Evolutionary conservation across 495 filamentous ascomycete species (phyloP).

Genomic region (Parmelia sp.): DNA sequence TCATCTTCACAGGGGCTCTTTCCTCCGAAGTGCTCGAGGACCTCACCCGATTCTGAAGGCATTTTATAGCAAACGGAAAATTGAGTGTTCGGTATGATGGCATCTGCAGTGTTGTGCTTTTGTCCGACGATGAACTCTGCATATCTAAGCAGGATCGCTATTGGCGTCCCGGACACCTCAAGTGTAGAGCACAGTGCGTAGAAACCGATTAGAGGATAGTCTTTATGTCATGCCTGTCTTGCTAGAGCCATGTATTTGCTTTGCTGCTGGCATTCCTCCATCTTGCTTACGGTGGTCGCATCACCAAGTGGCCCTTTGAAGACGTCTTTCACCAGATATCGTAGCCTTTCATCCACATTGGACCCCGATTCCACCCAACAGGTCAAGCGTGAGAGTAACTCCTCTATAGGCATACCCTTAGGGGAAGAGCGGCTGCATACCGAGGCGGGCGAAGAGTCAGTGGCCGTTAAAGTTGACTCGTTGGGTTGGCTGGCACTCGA

Average conservation of each 20-base stretch:
- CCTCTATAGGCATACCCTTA: background rate
- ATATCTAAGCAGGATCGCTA: background rate
- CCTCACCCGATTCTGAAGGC: background rate
- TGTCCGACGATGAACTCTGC: background rate
- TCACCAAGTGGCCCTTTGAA: background rate
- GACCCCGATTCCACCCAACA: background rate
- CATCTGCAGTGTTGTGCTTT: background rate
- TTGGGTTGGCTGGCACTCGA: too few species aligned
- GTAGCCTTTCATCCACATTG: background rate
- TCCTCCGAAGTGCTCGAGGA: background rate
- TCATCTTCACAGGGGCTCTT: background rate
- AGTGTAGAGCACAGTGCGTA: too few species aligned
- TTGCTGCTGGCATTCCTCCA: background rate
- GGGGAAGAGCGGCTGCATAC: background rate
- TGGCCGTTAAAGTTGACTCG: background rate
- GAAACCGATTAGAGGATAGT: background rate
- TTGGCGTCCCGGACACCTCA: too few species aligned
- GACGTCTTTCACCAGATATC: background rate
- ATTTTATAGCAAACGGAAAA: too few species aligned
- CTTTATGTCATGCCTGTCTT: background rate
- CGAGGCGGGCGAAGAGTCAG: background rate
- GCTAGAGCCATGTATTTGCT: background rate
- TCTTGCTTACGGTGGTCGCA: background rate
- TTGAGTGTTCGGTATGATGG: background rate
- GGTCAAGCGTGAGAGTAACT: background rate